A percentile compares a stretch with the other conserved stretches of the same genome.
Conservation (phyloP, 805 yeast species). For the Lipomyces spencermartinsiae region DNA sequence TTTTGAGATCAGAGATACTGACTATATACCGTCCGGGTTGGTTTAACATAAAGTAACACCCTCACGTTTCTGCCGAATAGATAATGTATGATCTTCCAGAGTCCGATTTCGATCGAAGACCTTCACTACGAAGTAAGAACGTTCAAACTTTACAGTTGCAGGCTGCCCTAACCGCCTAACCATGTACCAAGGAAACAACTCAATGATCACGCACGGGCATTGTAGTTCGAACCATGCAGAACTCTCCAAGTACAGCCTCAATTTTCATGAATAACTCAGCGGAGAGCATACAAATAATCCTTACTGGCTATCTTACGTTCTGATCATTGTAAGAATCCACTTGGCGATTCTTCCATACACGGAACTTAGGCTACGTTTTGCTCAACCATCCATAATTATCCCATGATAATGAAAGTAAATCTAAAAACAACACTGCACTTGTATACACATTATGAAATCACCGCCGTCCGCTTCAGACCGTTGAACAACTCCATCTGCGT, state of each 20-base stretch:
- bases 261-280: background rate
- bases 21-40: background rate
- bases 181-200: background rate
- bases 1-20: constrained; percentile 3
- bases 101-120: background rate
- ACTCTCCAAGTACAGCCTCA: background rate
- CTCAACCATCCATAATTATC: background rate
- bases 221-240: too few relatives aligned
- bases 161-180: background rate
- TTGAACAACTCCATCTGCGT: constrained; percentile 56
- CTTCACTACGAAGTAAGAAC: too few relatives aligned
- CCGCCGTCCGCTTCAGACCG: constrained; percentile 34
- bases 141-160: background rate
- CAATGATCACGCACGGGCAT: background rate
- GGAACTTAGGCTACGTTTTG: background rate
- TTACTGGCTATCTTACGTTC: background rate
- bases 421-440: background rate
- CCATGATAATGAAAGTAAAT: background rate
- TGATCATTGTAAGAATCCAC: background rate
- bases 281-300: background rate
- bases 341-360: background rate
- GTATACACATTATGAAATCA: constrained; percentile 8
- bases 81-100: background rate
- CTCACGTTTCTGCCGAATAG: background rate
- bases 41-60: background rate